These are phyloP conservation scores for Raphanus sativus DNA, from an alignment of 345 rosid genomes.

Conservation along the genomic window DNA sequence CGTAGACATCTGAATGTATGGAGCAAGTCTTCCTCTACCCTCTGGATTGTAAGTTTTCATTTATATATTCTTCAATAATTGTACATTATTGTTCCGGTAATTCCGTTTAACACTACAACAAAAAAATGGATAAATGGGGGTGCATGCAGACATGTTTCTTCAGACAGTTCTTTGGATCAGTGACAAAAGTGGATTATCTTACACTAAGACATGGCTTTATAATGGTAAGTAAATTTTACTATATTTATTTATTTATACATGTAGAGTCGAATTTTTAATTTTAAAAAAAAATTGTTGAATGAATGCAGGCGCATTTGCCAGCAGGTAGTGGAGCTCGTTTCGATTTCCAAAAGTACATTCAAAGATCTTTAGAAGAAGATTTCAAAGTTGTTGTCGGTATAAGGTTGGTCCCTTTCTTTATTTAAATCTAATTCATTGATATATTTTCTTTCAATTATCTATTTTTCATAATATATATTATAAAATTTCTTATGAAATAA, in stretches of 20 bases:
- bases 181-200: slow-evolving; percentile 82
- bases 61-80: not conserved
- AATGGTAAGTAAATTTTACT: slow-evolving; percentile 42
- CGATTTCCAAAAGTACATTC: slow-evolving; percentile 79
- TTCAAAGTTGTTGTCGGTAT: slow-evolving; percentile 88
- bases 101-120: not conserved
- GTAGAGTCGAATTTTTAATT: not conserved
- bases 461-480: not conserved
- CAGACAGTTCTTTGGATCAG: slow-evolving; percentile 88
- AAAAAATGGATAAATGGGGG: slow-evolving; percentile 2
- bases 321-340: slow-evolving; percentile 68
- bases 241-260: not conserved
- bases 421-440: not conserved
- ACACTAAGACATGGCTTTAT: slow-evolving; percentile 91
- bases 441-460: not conserved
- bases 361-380: slow-evolving; percentile 88
- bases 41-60: slow-evolving; percentile 77
- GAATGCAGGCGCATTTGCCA: slow-evolving; percentile 83
- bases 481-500: not conserved
- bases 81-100: not conserved
- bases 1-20: slow-evolving; percentile 71
- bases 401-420: slow-evolving; percentile 43
- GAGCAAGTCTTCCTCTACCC: slow-evolving; percentile 63
- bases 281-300: not conserved
- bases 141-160: slow-evolving; percentile 74